Conservation (phyloP, 805 yeast species). For the Sugiyamaella lignohabitans region DNA sequence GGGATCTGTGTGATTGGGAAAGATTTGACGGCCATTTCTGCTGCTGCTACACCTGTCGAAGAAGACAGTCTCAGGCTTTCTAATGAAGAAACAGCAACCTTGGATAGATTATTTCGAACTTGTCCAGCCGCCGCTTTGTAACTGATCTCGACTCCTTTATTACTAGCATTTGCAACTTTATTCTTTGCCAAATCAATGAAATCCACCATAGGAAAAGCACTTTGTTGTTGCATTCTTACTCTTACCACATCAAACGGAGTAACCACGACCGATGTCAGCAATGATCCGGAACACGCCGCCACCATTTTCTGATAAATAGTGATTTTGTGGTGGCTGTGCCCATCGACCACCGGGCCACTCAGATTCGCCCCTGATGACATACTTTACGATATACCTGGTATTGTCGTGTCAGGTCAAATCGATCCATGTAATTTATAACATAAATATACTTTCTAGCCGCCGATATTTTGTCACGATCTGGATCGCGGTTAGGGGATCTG, state of each 20-base stretch:
- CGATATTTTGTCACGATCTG: neutral
- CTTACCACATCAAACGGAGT: conserved; percentile 41
- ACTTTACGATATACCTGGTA: neutral
- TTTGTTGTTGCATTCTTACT: conserved; percentile 38
- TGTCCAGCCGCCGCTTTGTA: too few relatives aligned
- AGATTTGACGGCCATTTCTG: neutral
- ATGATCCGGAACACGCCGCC: conserved; percentile 39
- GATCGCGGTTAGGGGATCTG: neutral
- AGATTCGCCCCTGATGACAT: conserved; percentile 10
- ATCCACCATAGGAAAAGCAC: conserved; percentile 19
- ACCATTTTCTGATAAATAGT: conserved; percentile 29
- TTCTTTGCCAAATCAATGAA: conserved; percentile 2
- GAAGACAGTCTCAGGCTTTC: neutral
- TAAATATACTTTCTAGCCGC: neutral
- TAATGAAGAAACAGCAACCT: neutral
- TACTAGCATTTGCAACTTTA: conserved; percentile 44
- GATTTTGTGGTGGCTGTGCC: conserved; percentile 11
- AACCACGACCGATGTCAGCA: conserved; percentile 36
- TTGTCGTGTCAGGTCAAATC: neutral
- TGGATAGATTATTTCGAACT: neutral
- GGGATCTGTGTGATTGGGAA: conserved; percentile 23
- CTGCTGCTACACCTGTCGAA: conserved; percentile 28
- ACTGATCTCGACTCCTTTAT: too few relatives aligned
- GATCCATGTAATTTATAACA: neutral
- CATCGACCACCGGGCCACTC: conserved; percentile 9